Evolutionary conservation across 2,329 filamentous ascomycete species (phyloP).

Genomic region (Fusarium secorum): DNA sequence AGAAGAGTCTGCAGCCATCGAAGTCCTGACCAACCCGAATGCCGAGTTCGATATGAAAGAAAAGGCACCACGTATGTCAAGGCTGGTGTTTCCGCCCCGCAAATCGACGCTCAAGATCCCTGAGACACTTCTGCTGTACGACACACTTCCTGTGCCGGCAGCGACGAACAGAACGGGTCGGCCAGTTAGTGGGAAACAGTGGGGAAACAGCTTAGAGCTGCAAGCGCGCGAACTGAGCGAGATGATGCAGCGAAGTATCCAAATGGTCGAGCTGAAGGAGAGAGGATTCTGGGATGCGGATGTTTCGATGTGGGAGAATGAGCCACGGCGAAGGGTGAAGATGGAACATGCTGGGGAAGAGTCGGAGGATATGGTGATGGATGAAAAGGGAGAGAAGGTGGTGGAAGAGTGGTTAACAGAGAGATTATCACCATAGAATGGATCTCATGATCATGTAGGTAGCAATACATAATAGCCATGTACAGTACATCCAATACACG

Average conservation of each 20-base stretch:
- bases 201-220: slow-evolving; percentile 53
- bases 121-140: slow-evolving; percentile 57
- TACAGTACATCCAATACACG: neutral
- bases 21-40: slow-evolving; percentile 38
- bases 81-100: slow-evolving; percentile 58
- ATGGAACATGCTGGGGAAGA: slow-evolving; percentile 49
- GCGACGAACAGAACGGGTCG: slow-evolving; percentile 17
- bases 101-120: slow-evolving; percentile 59
- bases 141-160: slow-evolving; percentile 41
- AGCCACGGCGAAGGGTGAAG: slow-evolving; percentile 51
- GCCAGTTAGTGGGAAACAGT: slow-evolving; percentile 27
- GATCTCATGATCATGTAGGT: neutral
- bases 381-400: slow-evolving; percentile 37
- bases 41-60: neutral
- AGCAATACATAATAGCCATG: neutral
- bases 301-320: slow-evolving; percentile 44
- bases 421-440: slow-evolving; percentile 6
- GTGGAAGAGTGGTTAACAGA: slow-evolving; percentile 46
- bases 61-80: slow-evolving; percentile 51
- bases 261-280: slow-evolving; percentile 55
- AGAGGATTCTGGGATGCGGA: slow-evolving; percentile 53
- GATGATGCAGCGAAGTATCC: slow-evolving; percentile 59
- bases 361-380: slow-evolving; percentile 39
- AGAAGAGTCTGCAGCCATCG: slow-evolving; percentile 39
- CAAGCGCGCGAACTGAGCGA: slow-evolving; percentile 58